These are phyloP conservation scores for Solanum neorickii DNA, from an alignment of 257 asterid genomes.

Conservation along the genomic window DNA sequence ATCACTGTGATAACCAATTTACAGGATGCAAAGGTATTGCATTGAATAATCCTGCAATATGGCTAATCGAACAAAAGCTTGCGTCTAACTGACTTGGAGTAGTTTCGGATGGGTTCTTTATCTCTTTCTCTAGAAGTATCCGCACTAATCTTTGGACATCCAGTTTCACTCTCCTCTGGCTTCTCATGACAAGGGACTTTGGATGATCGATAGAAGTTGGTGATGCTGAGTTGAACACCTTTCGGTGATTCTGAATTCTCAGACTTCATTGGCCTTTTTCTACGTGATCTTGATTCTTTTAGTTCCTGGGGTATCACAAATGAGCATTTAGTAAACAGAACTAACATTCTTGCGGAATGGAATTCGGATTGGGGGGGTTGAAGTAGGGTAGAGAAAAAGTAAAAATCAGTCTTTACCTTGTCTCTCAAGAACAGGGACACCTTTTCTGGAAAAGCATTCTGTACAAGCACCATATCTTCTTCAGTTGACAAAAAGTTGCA, in stretches of 20 bases:
- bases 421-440: conserved; percentile 42
- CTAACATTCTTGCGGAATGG: not conserved
- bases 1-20: not conserved
- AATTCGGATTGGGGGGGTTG: not conserved
- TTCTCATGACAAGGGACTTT: conserved; percentile 26
- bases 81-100: conserved; percentile 76
- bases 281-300: conserved; percentile 46
- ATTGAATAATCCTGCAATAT: not conserved
- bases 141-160: conserved; percentile 5
- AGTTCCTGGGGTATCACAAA: conserved; percentile 39
- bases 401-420: conserved; percentile 35
- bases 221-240: conserved; percentile 59
- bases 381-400: not conserved
- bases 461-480: conserved; percentile 78
- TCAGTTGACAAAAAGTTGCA: conserved; percentile 60
- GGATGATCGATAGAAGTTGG: conserved; percentile 64
- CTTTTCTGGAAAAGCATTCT: conserved; percentile 60
- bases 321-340: not conserved
- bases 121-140: conserved; percentile 41
- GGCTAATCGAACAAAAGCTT: conserved; percentile 49
- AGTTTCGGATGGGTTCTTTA: conserved; percentile 20
- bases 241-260: conserved; percentile 31
- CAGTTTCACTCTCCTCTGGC: conserved; percentile 20
- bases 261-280: conserved; percentile 22
- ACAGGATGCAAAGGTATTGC: not conserved